phyloP scores from a whole-genome alignment of 2,329 filamentous ascomycete genomes.

The Lasiodiplodia citricola region DNA sequence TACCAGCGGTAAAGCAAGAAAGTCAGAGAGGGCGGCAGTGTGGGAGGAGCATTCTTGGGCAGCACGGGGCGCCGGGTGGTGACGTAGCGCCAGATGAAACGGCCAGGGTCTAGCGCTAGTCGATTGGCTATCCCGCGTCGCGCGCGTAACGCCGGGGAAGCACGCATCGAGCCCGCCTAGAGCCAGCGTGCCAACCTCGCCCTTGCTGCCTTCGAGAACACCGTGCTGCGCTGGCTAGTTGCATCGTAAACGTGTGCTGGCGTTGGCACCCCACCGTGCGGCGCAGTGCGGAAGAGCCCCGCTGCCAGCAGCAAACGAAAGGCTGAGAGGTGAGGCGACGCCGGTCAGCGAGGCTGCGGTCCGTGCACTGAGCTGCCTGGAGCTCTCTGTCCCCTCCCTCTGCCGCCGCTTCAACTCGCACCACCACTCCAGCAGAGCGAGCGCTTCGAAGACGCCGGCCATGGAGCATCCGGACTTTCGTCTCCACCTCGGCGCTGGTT shows the following conservation, averaged over 20 bases:
- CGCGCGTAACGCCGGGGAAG: conserved; percentile 15
- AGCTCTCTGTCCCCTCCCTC: conserved; percentile 14
- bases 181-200: background rate
- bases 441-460: conserved; percentile 16
- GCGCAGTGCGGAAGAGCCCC: background rate
- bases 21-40: background rate
- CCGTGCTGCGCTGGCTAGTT: conserved; percentile 9
- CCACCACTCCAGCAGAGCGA: conserved; percentile 3
- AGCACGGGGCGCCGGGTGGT: conserved; percentile 19
- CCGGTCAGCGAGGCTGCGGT: conserved; percentile 4
- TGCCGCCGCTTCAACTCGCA: conserved; percentile 7
- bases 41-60: background rate
- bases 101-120: conserved; percentile 7
- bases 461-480: conserved; percentile 37
- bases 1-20: background rate
- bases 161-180: background rate
- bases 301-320: background rate
- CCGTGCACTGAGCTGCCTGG: conserved; percentile 5
- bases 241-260: background rate
- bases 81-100: conserved; percentile 23
- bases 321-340: conserved; percentile 8
- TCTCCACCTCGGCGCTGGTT: conserved; percentile 41
- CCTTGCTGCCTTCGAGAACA: conserved; percentile 4
- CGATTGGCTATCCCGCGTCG: conserved; percentile 14
- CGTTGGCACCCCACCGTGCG: background rate